Evolutionary conservation across 768 basidiomycete genomes (phyloP), one percentile per base, ranked within the genome.

Genomic region (Rhodotorula paludigena): DNA sequence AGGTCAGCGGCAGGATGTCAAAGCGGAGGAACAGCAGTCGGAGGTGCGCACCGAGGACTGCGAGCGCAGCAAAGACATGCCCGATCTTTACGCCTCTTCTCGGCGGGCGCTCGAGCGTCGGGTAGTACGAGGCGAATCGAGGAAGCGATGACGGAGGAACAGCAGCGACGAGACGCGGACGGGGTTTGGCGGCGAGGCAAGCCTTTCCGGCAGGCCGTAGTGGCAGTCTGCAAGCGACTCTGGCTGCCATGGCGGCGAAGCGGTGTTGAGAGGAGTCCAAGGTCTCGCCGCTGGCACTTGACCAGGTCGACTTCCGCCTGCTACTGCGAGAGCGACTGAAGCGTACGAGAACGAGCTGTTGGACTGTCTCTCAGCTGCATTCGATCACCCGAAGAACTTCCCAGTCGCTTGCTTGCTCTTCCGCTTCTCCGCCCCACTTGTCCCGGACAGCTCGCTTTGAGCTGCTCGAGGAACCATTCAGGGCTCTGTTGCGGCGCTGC

Each of bases 81-180:
- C 60, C 71, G 39, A 68, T 28, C 53, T 68, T 72, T 33, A 68
- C 36, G 2, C 71, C 69, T n/a, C 45, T 32, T 33, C 56, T 63
- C 1, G 60, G 64, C 12, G 21, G 4, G 16, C 20, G 53, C 20
- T 66, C 52, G 57, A 59, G 69, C 35, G n/a, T 39, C 21, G 53
- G 49, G 36, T 55, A 64, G 61, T 56, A 14, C n/a, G 54, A 58
- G 2, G 45, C 59, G 59, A 44, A 20, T 35, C 66, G 58, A 21
- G 9, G 44, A n/a, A 38, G 8, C 41, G 39, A 33, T 47, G 44
- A 33, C 28, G 49, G 21, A 2, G 32, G 18, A 6, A 20, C 12
- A 10, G 32, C 16, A 11, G 20, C 49, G 23, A 28, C 32, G 20
- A 28, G 9, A 21, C 28, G 60, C 16, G n/a, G 52, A 18, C 39